Percentiles rank a stretch among this genome's conserved stretches.
Evolutionary conservation across 768 basidiomycete genomes (phyloP).

Genomic region (Auriscalpium microsporum): DNA sequence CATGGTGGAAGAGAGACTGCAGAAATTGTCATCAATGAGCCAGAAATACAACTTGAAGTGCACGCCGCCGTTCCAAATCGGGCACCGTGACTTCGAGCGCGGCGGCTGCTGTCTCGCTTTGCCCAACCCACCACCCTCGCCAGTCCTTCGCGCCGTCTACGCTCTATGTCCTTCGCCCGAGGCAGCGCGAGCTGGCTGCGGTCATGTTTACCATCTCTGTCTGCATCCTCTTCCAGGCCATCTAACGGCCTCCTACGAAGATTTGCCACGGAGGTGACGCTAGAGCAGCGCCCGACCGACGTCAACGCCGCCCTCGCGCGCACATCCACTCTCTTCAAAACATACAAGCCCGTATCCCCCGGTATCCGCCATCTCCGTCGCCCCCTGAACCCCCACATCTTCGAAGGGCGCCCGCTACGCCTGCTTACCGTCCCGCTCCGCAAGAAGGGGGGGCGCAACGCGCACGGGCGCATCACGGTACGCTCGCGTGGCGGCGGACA

Average conservation of each 20-base stretch:
- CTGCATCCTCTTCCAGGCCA: slow-evolving; percentile 5
- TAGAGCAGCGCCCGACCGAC: slow-evolving; percentile 23
- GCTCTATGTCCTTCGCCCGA: slow-evolving; percentile 10
- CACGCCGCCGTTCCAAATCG: no score
- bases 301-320: slow-evolving; percentile 39
- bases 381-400: slow-evolving; percentile 77
- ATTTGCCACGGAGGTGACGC: slow-evolving; percentile 31
- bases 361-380: slow-evolving; percentile 79
- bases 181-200: slow-evolving; percentile 5
- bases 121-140: no score
- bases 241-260: slow-evolving; percentile 16
- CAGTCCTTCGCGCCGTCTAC: not conserved
- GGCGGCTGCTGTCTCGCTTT: no score
- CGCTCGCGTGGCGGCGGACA: slow-evolving; percentile 90
- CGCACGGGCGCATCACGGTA: slow-evolving; percentile 77
- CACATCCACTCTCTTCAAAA: slow-evolving; percentile 62
- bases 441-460: slow-evolving; percentile 80
- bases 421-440: slow-evolving; percentile 75
- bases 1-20: not conserved
- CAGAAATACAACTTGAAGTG: no score
- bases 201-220: not conserved
- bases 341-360: slow-evolving; percentile 83
- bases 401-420: slow-evolving; percentile 77
- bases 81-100: no score
- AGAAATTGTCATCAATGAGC: not conserved